A percentile compares a stretch with the other conserved stretches of the same genome.
Evolutionary conservation across 1,284 basidiomycete genomes (phyloP).

Genomic region (Trametes sp.): DNA sequence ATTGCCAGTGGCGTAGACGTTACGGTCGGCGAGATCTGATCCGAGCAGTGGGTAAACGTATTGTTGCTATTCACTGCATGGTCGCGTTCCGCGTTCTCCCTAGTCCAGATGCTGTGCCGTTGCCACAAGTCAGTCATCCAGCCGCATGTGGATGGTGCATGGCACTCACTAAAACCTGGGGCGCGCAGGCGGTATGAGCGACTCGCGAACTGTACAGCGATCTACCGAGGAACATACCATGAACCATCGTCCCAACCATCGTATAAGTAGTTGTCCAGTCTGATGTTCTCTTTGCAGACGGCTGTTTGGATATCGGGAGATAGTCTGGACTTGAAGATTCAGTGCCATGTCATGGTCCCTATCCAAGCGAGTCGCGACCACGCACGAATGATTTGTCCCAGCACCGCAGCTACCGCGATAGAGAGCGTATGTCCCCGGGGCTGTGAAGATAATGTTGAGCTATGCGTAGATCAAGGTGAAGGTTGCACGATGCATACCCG

Average conservation of each 20-base stretch:
- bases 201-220: no score
- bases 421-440: neutral
- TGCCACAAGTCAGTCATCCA: neutral
- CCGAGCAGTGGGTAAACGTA: conserved; percentile 9
- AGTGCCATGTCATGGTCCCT: no score
- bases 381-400: conserved; percentile 7
- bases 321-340: neutral
- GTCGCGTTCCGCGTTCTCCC: neutral
- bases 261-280: conserved; percentile 19
- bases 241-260: conserved; percentile 12
- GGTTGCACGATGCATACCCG: no score
- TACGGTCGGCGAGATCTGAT: neutral
- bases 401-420: conserved; percentile 13
- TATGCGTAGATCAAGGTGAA: no score
- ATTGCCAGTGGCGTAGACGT: neutral
- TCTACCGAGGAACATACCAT: conserved; percentile 15
- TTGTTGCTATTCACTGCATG: conserved; percentile 14
- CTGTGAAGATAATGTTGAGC: neutral
- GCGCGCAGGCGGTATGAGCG: no score
- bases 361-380: neutral
- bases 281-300: conserved; percentile 17
- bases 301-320: conserved; percentile 12
- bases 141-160: no score
- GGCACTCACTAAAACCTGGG: conserved; percentile 4
- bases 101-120: neutral